phyloP scores from a whole-genome alignment of 805 yeast species.

The Huiozyma sinensis region DNA sequence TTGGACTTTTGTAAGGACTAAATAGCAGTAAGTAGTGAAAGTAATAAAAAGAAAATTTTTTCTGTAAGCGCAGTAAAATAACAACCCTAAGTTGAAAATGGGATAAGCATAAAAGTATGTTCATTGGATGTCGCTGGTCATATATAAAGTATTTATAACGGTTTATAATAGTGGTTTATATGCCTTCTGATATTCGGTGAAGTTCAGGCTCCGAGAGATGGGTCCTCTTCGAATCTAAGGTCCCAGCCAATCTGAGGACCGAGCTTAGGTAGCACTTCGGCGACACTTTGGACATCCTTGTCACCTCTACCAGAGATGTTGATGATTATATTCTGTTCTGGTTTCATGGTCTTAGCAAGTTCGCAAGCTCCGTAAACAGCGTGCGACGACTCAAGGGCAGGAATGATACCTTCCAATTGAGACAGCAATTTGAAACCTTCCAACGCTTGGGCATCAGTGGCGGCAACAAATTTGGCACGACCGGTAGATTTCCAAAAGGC shows the following conservation, averaged over 20 bases:
- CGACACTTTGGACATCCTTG: slow-evolving; percentile 96
- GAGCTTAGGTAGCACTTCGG: slow-evolving; percentile 78
- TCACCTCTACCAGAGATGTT: slow-evolving; percentile 98
- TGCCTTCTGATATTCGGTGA: background rate
- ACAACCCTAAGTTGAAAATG: too few species aligned
- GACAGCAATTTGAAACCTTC: slow-evolving; percentile 81
- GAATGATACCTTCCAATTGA: slow-evolving; percentile 95
- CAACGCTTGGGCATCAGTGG: slow-evolving; percentile 91
- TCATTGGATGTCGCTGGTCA: background rate
- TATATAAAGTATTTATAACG: background rate
- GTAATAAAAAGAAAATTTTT: background rate
- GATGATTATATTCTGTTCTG: slow-evolving; percentile 74
- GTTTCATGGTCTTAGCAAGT: slow-evolving; percentile 71
- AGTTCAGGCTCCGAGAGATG: slow-evolving; percentile 8
- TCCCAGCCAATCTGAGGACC: slow-evolving; percentile 97
- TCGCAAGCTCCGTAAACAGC: slow-evolving; percentile 88
- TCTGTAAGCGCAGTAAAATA: background rate
- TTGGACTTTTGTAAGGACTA: background rate
- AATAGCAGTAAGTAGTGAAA: too few species aligned
- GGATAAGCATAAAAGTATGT: too few species aligned
- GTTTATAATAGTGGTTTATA: background rate
- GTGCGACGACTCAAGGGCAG: slow-evolving; percentile 96
- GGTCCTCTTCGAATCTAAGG: slow-evolving; percentile 60
- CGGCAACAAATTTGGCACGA: slow-evolving; percentile 83
- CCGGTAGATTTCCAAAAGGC: slow-evolving; percentile 93